A percentile compares a stretch with the other conserved stretches of the same genome.
Evolutionary conservation across 1,284 basidiomycete genomes (phyloP).

Genomic region (Cutaneotrichosporon cutaneum): DNA sequence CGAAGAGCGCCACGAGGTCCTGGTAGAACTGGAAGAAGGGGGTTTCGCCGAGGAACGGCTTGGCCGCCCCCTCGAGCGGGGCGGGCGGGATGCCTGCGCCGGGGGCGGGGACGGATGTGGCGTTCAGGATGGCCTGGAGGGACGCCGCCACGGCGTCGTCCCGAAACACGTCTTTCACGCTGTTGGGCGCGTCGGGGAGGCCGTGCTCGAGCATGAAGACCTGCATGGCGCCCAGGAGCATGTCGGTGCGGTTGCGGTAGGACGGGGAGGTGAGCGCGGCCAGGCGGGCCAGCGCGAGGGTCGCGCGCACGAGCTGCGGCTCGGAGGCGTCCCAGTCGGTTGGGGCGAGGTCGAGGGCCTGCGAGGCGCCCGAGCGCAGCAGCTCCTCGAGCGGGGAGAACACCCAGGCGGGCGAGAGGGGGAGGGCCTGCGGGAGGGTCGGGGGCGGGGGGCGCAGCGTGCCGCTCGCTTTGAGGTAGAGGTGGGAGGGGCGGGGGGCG

Average conservation of each 20-base stretch:
- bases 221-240: constrained; percentile 78
- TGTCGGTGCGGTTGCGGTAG: constrained; percentile 19
- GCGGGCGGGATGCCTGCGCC: constrained; percentile 10
- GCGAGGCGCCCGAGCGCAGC: constrained; percentile 71
- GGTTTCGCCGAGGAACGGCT: constrained; percentile 62
- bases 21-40: constrained; percentile 95
- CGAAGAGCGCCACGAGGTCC: constrained; percentile 84
- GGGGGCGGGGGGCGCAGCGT: constrained; percentile 46
- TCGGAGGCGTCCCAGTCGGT: constrained; percentile 76
- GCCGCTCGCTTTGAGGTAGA: constrained; percentile 52
- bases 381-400: constrained; percentile 75
- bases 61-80: constrained; percentile 63
- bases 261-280: not conserved
- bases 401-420: constrained; percentile 70
- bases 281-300: constrained; percentile 59
- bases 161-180: constrained; percentile 56
- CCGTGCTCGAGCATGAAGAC: constrained; percentile 90
- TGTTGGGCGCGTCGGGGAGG: constrained; percentile 52
- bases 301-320: constrained; percentile 69
- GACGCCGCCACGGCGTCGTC: constrained; percentile 58
- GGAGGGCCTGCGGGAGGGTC: constrained; percentile 53
- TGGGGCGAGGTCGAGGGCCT: constrained; percentile 68
- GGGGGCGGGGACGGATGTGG: not conserved
- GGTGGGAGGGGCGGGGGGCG: constrained; percentile 44
- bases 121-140: constrained; percentile 62